Base-by-base conservation (phyloP, 2,329 filamentous ascomycete genomes). In the Aspergillus tubingensis region DNA sequence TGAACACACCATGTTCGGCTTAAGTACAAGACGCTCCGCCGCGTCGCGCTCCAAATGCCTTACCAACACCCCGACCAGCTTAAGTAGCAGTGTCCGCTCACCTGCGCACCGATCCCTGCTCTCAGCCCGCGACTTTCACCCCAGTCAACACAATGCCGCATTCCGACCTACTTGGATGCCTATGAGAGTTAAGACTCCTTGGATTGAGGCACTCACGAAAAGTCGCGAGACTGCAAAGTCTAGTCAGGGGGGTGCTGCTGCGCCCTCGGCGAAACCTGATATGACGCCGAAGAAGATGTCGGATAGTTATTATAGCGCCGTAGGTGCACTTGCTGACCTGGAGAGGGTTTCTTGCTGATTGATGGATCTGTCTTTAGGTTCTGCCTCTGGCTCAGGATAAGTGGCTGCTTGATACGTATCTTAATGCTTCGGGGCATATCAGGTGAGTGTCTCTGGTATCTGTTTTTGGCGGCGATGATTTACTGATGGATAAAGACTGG, bases 351-450 rank as follows among this genome's bases (percentile, higher is more conserved):
- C n/a, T n/a, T n/a, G 62, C 55, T 64, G 25, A 66, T 50, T 56
- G n/a, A 52, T 60, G 10, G 50, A 63, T 25, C 2, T 15, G 5
- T 15, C 2, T 38, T 32, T 76, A 88, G 85, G 77, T 87, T 15
- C 79, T 92, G 27, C 89, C 89, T 6, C 79, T 92, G 8, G 88
- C 86, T 5, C 87, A 86, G 69, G 90, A 92, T 70, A 88, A 89
- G 54, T 92, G 88, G 88, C 79, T 93, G 11, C 82, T 90, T 10
- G 90, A 93, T 71, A 89, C 87, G 0, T 93, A 93, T 70, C 85
- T 91, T 69, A 92, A 92, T 74, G 84, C 89, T 1, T 87, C 86
- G 0, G 90, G 90, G 0, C 88, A 91, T 67, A 89, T 93, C 66
- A 82, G 88, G 82, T 85, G 73, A 7, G 70, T 54, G 47, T 8